These are phyloP conservation scores for Acer campestre DNA, from an alignment of 345 rosid species.

Conservation along the genomic window DNA sequence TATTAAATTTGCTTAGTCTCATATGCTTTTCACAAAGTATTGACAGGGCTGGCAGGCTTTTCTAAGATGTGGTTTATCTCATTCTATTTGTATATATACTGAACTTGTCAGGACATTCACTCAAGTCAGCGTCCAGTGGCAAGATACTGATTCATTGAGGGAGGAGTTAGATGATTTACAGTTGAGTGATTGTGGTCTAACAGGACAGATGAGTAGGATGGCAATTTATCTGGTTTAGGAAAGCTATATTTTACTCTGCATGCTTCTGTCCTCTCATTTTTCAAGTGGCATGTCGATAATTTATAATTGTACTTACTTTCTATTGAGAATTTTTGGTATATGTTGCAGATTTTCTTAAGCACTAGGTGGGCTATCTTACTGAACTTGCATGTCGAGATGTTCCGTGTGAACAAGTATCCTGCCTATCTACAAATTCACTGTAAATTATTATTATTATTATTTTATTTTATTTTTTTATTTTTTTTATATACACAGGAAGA, in stretches of 20 bases:
- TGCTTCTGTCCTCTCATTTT: neutral
- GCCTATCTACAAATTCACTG: slow-evolving; percentile 18
- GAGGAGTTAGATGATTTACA: slow-evolving; percentile 98
- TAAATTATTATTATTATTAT: too few species aligned
- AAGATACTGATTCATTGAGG: slow-evolving; percentile 96
- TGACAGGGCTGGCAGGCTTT: neutral
- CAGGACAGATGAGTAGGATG: slow-evolving; percentile 7
- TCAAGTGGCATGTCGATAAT: neutral
- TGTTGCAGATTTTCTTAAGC: slow-evolving; percentile 89
- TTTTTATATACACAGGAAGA: neutral
- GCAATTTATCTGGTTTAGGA: slow-evolving; percentile 4
- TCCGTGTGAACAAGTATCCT: slow-evolving; percentile 99
- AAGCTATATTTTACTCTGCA: slow-evolving; percentile 11
- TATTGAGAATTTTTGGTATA: neutral
- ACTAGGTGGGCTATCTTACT: slow-evolving; percentile 98
- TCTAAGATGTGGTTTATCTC: slow-evolving; percentile 1
- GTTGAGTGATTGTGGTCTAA: slow-evolving; percentile 38
- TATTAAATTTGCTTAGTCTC: neutral
- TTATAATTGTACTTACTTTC: neutral
- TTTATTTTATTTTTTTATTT: neutral
- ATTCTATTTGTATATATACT: slow-evolving; percentile 15
- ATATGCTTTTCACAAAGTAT: neutral
- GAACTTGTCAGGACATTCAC: slow-evolving; percentile 82
- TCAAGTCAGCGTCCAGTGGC: slow-evolving; percentile 98
- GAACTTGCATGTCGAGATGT: slow-evolving; percentile 97